Conservation (phyloP, 2,329 filamentous ascomycete genomes). For the Sordariomycetes sp. region DNA sequence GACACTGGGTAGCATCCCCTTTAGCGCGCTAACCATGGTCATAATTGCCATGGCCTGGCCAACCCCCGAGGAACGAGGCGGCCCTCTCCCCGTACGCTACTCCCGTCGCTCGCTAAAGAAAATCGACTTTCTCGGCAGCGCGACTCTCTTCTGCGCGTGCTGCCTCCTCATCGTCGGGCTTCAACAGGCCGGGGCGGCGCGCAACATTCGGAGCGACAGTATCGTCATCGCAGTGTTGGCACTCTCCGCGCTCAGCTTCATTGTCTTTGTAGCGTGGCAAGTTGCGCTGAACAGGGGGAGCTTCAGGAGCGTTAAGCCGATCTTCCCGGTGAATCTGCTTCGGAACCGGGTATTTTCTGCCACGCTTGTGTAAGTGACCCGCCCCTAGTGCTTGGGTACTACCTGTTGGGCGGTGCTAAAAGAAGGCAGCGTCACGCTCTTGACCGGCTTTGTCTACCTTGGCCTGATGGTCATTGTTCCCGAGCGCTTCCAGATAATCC, state of each 20-base stretch:
- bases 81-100: conserved; percentile 4
- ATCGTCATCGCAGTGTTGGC: conserved; percentile 34
- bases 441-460: conserved; percentile 45
- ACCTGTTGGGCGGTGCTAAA: background rate
- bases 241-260: conserved; percentile 31
- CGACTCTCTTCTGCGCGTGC: conserved; percentile 35
- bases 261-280: conserved; percentile 38
- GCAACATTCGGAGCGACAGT: conserved; percentile 35
- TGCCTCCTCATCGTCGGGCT: conserved; percentile 41
- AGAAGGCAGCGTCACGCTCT: conserved; percentile 33
- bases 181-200: conserved; percentile 40
- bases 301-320: conserved; percentile 30
- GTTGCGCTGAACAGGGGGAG: conserved; percentile 23
- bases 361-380: conserved; percentile 29
- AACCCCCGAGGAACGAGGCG: conserved; percentile 2
- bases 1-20: conserved; percentile 26
- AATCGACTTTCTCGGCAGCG: conserved; percentile 38
- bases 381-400: background rate
- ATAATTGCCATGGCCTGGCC: conserved; percentile 13
- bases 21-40: conserved; percentile 31
- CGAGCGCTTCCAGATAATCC: conserved; percentile 46
- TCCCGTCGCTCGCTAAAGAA: conserved; percentile 27
- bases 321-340: conserved; percentile 38
- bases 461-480: conserved; percentile 44
- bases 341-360: conserved; percentile 34